Percentiles rank a stretch among this genome's conserved stretches.
phyloP scores from a whole-genome alignment of 2,329 filamentous ascomycete species.

The Talaromyces atroroseus region DNA sequence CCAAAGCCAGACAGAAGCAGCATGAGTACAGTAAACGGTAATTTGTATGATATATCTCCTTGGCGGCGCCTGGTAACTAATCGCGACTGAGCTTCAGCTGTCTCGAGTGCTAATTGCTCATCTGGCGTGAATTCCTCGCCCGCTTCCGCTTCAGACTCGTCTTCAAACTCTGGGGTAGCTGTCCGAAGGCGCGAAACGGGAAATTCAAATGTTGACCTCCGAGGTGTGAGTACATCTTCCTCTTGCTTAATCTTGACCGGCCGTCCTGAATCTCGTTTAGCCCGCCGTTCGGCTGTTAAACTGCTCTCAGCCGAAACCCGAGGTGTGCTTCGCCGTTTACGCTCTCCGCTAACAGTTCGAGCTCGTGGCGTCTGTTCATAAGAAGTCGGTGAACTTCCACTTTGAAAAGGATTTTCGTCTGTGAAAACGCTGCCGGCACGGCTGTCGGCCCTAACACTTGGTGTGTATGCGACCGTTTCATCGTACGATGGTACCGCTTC shows the following conservation, averaged over 20 bases:
- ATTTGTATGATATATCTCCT: constrained; percentile 6
- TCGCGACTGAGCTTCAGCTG: constrained; percentile 54
- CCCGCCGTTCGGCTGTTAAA: constrained; percentile 21
- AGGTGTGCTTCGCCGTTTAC: constrained; percentile 50
- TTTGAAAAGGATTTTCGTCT: constrained; percentile 89
- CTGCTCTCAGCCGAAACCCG: constrained; percentile 33
- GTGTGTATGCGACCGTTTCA: constrained; percentile 27
- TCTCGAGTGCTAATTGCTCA: constrained; percentile 66
- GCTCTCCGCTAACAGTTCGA: constrained; percentile 23
- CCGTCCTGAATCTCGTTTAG: constrained; percentile 28
- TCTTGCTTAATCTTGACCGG: constrained; percentile 42
- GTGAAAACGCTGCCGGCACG: constrained; percentile 66
- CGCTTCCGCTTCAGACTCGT: constrained; percentile 43
- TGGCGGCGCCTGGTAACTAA: constrained; percentile 51
- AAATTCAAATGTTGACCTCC: constrained; percentile 56
- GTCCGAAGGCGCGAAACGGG: constrained; percentile 41
- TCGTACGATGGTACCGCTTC: constrained; percentile 33
- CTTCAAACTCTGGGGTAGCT: constrained; percentile 25
- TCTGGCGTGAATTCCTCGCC: constrained; percentile 58
- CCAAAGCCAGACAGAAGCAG: constrained; percentile 67
- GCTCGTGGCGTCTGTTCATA: constrained; percentile 41
- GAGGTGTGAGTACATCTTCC: constrained; percentile 49
- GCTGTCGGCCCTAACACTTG: constrained; percentile 40
- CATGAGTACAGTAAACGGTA: constrained; percentile 62
- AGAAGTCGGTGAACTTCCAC: constrained; percentile 65